These are phyloP conservation scores for Colletotrichum gloeosporioides DNA, from an alignment of 2,329 filamentous ascomycete genomes.

Conservation along the genomic window DNA sequence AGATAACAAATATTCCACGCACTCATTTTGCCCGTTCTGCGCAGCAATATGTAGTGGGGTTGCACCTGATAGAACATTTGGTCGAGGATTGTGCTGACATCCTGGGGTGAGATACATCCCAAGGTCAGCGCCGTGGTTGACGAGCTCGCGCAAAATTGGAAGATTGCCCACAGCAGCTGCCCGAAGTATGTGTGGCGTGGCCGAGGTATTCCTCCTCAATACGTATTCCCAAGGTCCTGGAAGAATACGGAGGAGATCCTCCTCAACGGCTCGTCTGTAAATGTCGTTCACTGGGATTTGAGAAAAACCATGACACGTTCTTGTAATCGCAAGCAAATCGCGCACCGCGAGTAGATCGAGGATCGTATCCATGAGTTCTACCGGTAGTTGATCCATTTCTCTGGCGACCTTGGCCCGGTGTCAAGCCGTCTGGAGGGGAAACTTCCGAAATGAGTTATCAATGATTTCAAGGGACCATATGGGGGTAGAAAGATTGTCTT, in stretches of 20 bases:
- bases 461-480: background rate
- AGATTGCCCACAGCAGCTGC: background rate
- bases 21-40: background rate
- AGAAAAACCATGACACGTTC: background rate
- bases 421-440: background rate
- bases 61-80: rapidly evolving
- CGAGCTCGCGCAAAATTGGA: background rate
- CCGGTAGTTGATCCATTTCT: background rate
- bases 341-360: background rate
- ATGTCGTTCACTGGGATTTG: background rate
- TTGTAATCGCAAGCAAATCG: background rate
- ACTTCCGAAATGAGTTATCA: background rate
- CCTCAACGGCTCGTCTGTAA: background rate
- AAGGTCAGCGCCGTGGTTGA: background rate
- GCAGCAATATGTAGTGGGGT: background rate
- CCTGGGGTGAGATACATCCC: background rate
- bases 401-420: background rate
- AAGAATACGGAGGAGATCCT: background rate
- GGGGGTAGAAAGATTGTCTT: background rate
- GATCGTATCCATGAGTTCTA: background rate
- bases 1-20: background rate
- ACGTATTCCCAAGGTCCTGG: background rate
- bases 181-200: background rate
- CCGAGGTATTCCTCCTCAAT: background rate
- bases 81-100: background rate